phyloP scores from a whole-genome alignment of 305 asterid genomes.

The Fraxinus greggii region DNA sequence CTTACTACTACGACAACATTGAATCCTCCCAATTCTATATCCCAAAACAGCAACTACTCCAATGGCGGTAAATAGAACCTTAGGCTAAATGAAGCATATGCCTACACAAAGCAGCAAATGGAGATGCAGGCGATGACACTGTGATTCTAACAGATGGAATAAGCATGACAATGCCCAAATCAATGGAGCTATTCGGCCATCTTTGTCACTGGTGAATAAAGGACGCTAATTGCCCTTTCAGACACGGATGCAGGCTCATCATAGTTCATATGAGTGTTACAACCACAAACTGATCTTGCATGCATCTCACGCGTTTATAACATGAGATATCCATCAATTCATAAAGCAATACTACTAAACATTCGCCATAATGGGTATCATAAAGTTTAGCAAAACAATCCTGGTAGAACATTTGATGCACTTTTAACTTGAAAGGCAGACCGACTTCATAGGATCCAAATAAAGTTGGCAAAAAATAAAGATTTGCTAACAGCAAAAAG shows the following conservation, averaged over 20 bases:
- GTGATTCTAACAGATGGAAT: neutral
- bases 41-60: neutral
- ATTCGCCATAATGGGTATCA: neutral
- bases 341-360: neutral
- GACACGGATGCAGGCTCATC: neutral
- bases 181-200: neutral
- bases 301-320: constrained; percentile 4
- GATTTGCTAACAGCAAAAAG: neutral
- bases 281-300: neutral
- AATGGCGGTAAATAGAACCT: neutral
- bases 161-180: neutral
- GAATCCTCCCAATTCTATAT: neutral
- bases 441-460: neutral
- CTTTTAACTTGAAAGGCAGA: constrained; percentile 12
- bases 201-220: neutral
- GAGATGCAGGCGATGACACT: neutral
- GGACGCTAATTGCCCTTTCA: neutral
- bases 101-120: neutral
- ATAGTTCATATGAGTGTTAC: neutral
- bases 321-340: constrained; percentile 14
- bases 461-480: constrained; percentile 6
- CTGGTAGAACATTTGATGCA: neutral
- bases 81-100: neutral
- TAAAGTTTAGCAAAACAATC: neutral
- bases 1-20: neutral